Base-by-base conservation (phyloP, 1,284 basidiomycete species). In the Marasmius fiardii region DNA sequence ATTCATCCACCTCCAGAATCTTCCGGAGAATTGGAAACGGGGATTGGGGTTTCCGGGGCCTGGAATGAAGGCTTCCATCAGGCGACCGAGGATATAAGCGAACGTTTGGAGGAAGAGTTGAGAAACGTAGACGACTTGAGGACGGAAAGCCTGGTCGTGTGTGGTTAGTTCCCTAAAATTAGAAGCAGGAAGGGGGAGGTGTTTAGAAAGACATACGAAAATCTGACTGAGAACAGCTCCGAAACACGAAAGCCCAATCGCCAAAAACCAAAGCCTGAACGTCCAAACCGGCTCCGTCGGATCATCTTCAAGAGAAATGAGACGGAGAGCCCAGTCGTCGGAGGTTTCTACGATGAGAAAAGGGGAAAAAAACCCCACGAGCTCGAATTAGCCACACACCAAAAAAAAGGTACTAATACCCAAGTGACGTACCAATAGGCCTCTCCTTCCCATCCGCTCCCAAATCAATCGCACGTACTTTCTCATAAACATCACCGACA, bases 91-190 rank as follows among this genome's bases (percentile, higher is more conserved):
- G 18, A 62, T 60, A 47, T 63, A 68, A 18, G 61, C 63, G 35
- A 74, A 67, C n/a, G 78, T 69, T 50, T 79, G 74, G n/a, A 81
- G 70, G 63, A 82, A 76, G 20, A 80, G 69, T 44, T 76, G 74
- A 24, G 71, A 71, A 51, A 82, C 74, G 33, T 68, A 70, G 11
- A 80, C 76, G 5, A 72, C 73, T 53, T 80, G 79, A 14, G 74
- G 73, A 20, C 66, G 59, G 59, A 67, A 67, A 8, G 63, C 47
- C 65, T 67, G 45, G 12, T n/a, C 21, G 14, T 34, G 26, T n/a
- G 26, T 6, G 34, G 21, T 10, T 33, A 23, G 26, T 16, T 28
- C 7, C 20, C n/a, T 37, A 31, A 33, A 39, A 11, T n/a, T n/a
- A n/a, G 31, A 12, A 24, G 14, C 5, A 34, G 52, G 5, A n/a